phyloP scores from a whole-genome alignment of 192 early-diverging fungal species.

The Linnemannia zychae region DNA sequence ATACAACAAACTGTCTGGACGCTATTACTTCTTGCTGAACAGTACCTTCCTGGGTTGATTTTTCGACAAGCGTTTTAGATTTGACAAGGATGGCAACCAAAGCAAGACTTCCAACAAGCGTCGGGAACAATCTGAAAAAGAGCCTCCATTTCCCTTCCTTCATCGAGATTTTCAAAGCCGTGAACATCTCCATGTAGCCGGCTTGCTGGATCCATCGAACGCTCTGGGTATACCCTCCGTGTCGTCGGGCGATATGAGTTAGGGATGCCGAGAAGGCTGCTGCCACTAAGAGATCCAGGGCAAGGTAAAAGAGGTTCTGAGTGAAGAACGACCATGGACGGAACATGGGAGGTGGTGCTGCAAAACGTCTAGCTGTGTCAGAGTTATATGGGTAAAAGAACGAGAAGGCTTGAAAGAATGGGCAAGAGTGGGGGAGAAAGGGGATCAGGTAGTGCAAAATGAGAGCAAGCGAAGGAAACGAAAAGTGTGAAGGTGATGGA shows the following conservation, averaged over 20 bases:
- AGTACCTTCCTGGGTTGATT: background rate
- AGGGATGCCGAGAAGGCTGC: background rate
- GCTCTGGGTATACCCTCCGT: background rate
- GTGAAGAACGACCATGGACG: conserved; percentile 7
- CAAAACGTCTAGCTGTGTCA: background rate
- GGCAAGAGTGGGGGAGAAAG: background rate
- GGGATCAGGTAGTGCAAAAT: background rate
- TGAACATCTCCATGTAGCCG: background rate
- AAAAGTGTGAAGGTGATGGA: background rate
- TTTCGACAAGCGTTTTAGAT: background rate
- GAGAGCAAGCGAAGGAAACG: background rate
- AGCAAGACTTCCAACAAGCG: background rate
- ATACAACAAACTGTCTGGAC: background rate
- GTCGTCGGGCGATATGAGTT: background rate
- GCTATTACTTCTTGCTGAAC: background rate
- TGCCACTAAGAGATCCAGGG: conserved; percentile 14
- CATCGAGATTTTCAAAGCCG: background rate
- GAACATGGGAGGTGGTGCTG: background rate
- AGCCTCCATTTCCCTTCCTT: background rate
- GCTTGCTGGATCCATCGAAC: conserved; percentile 21
- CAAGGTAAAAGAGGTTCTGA: conserved; percentile 3
- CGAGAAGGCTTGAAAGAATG: too few species aligned
- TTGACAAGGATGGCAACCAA: background rate
- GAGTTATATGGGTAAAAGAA: background rate
- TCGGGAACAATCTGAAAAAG: background rate